Evolutionary conservation across 2,329 filamentous ascomycete genomes (phyloP).

Genomic region (Penicillium frequentans): DNA sequence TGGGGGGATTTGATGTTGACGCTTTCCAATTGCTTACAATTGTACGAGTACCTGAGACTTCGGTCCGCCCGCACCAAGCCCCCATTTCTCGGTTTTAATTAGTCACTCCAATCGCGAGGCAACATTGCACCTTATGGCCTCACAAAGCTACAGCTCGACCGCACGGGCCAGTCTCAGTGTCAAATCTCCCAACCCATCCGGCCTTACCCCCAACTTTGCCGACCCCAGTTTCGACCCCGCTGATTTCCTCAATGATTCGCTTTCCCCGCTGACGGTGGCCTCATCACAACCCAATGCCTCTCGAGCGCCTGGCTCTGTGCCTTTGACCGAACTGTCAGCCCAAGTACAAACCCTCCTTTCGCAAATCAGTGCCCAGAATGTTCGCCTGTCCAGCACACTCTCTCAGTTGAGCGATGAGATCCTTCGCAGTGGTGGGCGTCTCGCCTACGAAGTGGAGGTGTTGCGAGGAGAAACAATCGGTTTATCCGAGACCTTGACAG

Average conservation of each 20-base stretch:
- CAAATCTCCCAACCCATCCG: conserved; percentile 35
- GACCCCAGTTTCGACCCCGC: conserved; percentile 76
- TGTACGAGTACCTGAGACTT: neutral
- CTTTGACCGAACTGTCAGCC: conserved; percentile 73
- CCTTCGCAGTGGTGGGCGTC: conserved; percentile 77
- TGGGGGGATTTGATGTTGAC: neutral
- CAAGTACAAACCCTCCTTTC: conserved; percentile 83
- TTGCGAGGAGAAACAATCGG: conserved; percentile 82
- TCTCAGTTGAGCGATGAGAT: conserved; percentile 95
- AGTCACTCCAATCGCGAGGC: neutral
- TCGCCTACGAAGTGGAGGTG: conserved; percentile 94
- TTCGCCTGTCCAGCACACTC: conserved; percentile 74
- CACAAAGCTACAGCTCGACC: conserved; percentile 25
- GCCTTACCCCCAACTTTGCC: conserved; percentile 67
- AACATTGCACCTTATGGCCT: neutral
- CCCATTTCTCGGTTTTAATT: neutral
- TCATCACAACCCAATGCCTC: conserved; percentile 41
- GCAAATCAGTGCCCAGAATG: conserved; percentile 84
- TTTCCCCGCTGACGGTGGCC: conserved; percentile 65
- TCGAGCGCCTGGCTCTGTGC: conserved; percentile 50
- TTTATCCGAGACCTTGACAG: conserved; percentile 75
- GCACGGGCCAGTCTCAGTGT: conserved; percentile 9
- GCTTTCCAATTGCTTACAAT: neutral
- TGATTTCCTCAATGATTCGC: conserved; percentile 76
- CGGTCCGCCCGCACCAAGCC: neutral